phyloP scores from a whole-genome alignment of 2,329 filamentous ascomycete species.

The Fusarium camptoceras region DNA sequence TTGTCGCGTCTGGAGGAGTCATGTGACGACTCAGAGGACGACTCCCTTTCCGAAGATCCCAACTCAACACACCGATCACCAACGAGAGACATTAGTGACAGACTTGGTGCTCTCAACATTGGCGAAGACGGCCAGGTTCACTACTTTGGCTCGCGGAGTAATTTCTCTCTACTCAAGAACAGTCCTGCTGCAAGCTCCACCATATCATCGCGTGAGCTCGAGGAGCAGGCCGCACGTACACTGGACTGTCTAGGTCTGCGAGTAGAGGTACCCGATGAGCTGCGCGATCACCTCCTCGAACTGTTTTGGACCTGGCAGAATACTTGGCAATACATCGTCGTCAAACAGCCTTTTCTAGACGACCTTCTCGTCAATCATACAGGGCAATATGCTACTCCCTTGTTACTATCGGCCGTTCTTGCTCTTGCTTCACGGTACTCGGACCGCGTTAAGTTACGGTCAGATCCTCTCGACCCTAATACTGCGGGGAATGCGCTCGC shows the following conservation, averaged over 20 bases:
- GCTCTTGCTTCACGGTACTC: conserved; percentile 1
- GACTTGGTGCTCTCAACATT: background rate
- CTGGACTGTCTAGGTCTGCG: background rate
- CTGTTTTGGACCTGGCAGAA: conserved; percentile 5
- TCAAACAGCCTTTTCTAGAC: background rate
- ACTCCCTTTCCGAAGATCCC: accelerated
- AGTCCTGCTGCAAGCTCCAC: background rate
- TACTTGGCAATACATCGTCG: background rate
- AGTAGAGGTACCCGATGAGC: background rate
- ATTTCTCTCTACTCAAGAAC: background rate
- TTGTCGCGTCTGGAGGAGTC: background rate
- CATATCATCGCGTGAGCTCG: accelerated
- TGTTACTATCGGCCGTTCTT: background rate
- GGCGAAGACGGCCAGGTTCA: background rate
- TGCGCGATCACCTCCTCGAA: background rate
- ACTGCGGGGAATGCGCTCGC: background rate
- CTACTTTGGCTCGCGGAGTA: background rate
- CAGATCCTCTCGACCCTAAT: background rate
- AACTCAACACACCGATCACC: background rate
- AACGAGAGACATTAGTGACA: background rate
- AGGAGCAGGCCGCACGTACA: background rate
- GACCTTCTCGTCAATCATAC: background rate
- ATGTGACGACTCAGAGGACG: background rate
- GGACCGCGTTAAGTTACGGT: background rate
- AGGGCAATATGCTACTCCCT: background rate